These are phyloP conservation scores for Aspergillus indologenus DNA, from an alignment of 495 filamentous ascomycete genomes.

Conservation along the genomic window DNA sequence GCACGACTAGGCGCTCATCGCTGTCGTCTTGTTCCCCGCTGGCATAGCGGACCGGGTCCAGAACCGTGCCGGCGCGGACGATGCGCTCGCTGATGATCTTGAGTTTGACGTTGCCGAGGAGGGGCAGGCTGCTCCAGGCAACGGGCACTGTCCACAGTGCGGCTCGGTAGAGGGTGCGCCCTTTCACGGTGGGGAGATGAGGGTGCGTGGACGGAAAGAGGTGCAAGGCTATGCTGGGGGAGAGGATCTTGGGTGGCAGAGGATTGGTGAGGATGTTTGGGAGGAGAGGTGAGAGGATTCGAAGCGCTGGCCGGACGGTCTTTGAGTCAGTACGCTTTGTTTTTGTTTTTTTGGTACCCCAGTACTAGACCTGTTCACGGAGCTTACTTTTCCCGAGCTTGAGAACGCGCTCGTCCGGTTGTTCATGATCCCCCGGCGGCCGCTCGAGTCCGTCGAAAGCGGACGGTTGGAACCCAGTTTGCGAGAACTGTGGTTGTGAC, in stretches of 20 bases:
- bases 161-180: slow-evolving; percentile 84
- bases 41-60: slow-evolving; percentile 26
- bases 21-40: slow-evolving; percentile 37
- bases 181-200: slow-evolving; percentile 86
- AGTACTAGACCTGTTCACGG: neutral
- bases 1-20: slow-evolving; percentile 78
- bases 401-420: slow-evolving; percentile 73
- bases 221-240: slow-evolving; percentile 84
- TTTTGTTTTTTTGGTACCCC: too few relatives aligned
- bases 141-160: slow-evolving; percentile 94
- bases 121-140: slow-evolving; percentile 88
- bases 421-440: slow-evolving; percentile 35
- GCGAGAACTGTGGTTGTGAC: slow-evolving; percentile 26
- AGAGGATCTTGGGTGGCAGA: slow-evolving; percentile 81
- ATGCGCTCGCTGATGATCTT: slow-evolving; percentile 86
- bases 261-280: slow-evolving; percentile 80
- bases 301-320: slow-evolving; percentile 59
- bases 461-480: slow-evolving; percentile 14
- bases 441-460: slow-evolving; percentile 18
- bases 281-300: slow-evolving; percentile 79
- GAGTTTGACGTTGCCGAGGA: slow-evolving; percentile 83
- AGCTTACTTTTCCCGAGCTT: slow-evolving; percentile 85
- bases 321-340: neutral
- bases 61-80: slow-evolving; percentile 51
- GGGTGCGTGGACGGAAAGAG: slow-evolving; percentile 97